Evolutionary conservation across 2,329 filamentous ascomycete species (phyloP).

Genomic region (Talaromyces pinophilus): DNA sequence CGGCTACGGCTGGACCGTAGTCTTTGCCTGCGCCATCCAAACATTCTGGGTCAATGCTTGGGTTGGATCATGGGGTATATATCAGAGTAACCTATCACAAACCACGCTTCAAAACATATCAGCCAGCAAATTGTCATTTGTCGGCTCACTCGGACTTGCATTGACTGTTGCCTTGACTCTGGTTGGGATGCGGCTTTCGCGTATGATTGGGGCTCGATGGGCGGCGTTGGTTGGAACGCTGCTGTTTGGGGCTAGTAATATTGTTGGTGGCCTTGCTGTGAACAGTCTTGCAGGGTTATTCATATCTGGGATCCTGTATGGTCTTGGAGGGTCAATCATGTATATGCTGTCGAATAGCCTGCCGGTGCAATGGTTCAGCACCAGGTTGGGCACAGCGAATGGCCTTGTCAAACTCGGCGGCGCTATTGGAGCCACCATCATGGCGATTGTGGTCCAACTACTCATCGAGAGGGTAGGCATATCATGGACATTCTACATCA

Average conservation of each 20-base stretch:
- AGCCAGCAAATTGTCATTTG: slow-evolving; percentile 1
- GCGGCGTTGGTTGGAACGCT: not conserved
- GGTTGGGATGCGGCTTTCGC: not conserved
- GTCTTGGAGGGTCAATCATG: not conserved
- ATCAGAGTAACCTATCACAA: not conserved
- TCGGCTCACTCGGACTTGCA: not conserved
- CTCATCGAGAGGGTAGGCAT: slow-evolving; percentile 4
- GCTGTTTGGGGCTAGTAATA: slow-evolving; percentile 4
- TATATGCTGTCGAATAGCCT: slow-evolving; percentile 14
- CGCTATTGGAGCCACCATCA: not conserved
- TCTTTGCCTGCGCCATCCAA: slow-evolving; percentile 10
- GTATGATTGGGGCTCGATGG: slow-evolving; percentile 6
- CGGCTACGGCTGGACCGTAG: slow-evolving; percentile 7
- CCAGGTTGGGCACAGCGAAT: slow-evolving; percentile 9
- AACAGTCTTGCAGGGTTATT: slow-evolving; percentile 1
- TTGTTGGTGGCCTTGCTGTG: not conserved
- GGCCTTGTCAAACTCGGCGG: slow-evolving; percentile 7
- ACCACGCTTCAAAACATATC: not conserved
- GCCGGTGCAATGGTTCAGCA: slow-evolving; percentile 8
- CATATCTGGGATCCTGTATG: not conserved
- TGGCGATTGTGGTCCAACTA: not conserved
- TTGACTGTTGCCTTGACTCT: not conserved
- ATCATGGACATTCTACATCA: slow-evolving; percentile 8
- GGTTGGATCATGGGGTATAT: slow-evolving; percentile 6
- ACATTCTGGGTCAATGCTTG: slow-evolving; percentile 12